Conservation (phyloP, 2,329 filamentous ascomycete species). For the Fusarium sp. region DNA sequence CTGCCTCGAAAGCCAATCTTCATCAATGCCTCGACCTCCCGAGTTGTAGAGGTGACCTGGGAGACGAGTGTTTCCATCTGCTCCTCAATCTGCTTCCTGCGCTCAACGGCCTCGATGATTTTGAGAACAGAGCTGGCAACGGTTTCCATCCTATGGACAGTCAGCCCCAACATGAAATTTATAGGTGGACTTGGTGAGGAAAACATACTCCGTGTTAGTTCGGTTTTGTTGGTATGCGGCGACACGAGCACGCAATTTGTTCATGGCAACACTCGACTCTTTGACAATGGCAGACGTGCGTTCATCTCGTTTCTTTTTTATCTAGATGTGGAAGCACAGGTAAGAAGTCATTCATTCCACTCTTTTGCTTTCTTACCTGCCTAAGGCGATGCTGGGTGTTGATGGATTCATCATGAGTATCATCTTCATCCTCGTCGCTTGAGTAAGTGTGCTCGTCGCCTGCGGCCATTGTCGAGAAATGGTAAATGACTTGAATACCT, state of each 20-base stretch:
- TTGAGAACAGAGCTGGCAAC: slow-evolving; percentile 33
- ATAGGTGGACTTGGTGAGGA: not conserved
- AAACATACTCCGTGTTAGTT: slow-evolving; percentile 43
- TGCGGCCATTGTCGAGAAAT: slow-evolving; percentile 27
- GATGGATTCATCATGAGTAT: slow-evolving; percentile 43
- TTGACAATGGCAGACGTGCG: slow-evolving; percentile 43
- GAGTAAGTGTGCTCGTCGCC: slow-evolving; percentile 33
- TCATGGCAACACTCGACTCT: slow-evolving; percentile 46
- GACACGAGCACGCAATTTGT: slow-evolving; percentile 43
- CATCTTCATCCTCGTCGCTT: slow-evolving; percentile 39
- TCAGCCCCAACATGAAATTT: not conserved
- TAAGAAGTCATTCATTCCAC: not conserved
- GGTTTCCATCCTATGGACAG: slow-evolving; percentile 29
- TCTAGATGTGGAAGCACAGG: slow-evolving; percentile 36
- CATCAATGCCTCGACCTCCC: slow-evolving; percentile 51
- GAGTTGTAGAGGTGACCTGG: slow-evolving; percentile 35
- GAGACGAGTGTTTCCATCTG: slow-evolving; percentile 47
- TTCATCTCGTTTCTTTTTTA: slow-evolving; percentile 51
- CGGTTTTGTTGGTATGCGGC: slow-evolving; percentile 42
- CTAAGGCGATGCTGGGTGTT: slow-evolving; percentile 49
- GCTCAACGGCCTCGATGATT: slow-evolving; percentile 44
- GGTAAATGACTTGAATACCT: not conserved
- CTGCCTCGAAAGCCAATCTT: slow-evolving; percentile 49
- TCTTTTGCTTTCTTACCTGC: slow-evolving; percentile 30
- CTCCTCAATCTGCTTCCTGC: slow-evolving; percentile 47